Evolutionary conservation across 2,329 filamentous ascomycete species (phyloP).

Genomic region (Alternaria brassicicola): DNA sequence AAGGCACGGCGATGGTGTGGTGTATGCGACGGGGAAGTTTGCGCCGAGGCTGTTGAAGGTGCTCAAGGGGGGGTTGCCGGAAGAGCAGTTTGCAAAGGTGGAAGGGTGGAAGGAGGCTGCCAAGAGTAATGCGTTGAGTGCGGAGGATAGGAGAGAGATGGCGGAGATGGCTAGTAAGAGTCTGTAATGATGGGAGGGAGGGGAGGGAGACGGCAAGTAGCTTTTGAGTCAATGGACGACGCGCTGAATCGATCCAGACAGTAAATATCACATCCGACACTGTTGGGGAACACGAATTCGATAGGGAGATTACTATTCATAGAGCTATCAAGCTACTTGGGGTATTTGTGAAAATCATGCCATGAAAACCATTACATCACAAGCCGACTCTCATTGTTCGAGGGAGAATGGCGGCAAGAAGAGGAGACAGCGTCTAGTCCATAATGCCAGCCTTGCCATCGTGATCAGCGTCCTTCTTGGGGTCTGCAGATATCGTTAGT

Average conservation of each 20-base stretch:
- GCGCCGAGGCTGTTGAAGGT: conserved; percentile 49
- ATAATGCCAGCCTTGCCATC: conserved; percentile 63
- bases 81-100: conserved; percentile 36
- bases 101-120: conserved; percentile 49
- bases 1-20: conserved; percentile 36
- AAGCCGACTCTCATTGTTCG: neutral
- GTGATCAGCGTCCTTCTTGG: conserved; percentile 57
- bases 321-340: conserved; percentile 4
- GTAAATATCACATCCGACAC: neutral
- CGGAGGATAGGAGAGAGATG: conserved; percentile 45
- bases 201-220: too few relatives aligned
- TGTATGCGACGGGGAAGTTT: conserved; percentile 52
- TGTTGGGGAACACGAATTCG: neutral
- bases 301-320: conserved; percentile 10
- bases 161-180: conserved; percentile 29
- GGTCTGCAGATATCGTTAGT: conserved; percentile 42
- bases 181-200: too few relatives aligned
- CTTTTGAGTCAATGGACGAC: too few relatives aligned
- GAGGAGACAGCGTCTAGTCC: conserved; percentile 43
- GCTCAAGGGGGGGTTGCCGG: conserved; percentile 32
- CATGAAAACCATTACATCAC: conserved; percentile 4
- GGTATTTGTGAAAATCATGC: conserved; percentile 11
- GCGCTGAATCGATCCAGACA: too few relatives aligned
- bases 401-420: neutral
- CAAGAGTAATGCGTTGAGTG: conserved; percentile 38